Evolutionary conservation across 1,284 basidiomycete genomes (phyloP).

Genomic region (Tylopilus sp.): DNA sequence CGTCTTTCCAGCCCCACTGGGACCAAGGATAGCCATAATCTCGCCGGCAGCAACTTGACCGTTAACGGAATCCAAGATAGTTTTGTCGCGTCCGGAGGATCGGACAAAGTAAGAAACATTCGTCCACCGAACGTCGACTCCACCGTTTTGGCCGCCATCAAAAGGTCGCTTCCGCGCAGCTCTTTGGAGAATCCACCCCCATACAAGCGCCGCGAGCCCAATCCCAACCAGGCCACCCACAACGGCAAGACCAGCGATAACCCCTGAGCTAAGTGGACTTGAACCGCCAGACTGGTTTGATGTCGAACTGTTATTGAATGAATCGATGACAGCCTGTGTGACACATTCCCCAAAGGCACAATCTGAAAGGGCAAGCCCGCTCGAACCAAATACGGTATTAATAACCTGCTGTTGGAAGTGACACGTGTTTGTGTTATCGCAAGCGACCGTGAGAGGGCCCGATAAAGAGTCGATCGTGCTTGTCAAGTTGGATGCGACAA

Average conservation of each 20-base stretch:
- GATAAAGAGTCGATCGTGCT: slow-evolving; percentile 54
- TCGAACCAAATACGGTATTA: slow-evolving; percentile 61
- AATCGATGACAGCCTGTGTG: slow-evolving; percentile 69
- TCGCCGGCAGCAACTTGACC: slow-evolving; percentile 71
- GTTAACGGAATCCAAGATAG: slow-evolving; percentile 66
- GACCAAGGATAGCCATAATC: slow-evolving; percentile 84
- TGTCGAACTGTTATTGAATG: slow-evolving; percentile 33
- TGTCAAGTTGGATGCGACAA: slow-evolving; percentile 47
- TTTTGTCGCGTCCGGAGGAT: slow-evolving; percentile 48
- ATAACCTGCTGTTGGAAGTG: slow-evolving; percentile 71
- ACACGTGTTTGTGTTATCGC: slow-evolving; percentile 56
- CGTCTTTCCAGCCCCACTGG: slow-evolving; percentile 83
- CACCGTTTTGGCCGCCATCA: slow-evolving; percentile 38
- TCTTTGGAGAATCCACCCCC: slow-evolving; percentile 60
- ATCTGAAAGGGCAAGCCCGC: slow-evolving; percentile 62
- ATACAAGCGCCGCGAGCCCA: slow-evolving; percentile 51
- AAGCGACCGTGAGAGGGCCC: slow-evolving; percentile 63
- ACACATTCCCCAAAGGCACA: slow-evolving; percentile 87
- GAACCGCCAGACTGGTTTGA: slow-evolving; percentile 27
- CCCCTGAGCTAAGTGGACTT: slow-evolving; percentile 61
- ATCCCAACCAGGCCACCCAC: slow-evolving; percentile 64
- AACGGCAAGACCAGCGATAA: slow-evolving; percentile 82
- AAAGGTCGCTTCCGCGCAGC: slow-evolving; percentile 49
- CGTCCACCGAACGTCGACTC: slow-evolving; percentile 65
- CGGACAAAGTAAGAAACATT: slow-evolving; percentile 64